These are phyloP conservation scores for Zizania palustris DNA, from an alignment of 202 grass and related monocot species.

Conservation along the genomic window DNA sequence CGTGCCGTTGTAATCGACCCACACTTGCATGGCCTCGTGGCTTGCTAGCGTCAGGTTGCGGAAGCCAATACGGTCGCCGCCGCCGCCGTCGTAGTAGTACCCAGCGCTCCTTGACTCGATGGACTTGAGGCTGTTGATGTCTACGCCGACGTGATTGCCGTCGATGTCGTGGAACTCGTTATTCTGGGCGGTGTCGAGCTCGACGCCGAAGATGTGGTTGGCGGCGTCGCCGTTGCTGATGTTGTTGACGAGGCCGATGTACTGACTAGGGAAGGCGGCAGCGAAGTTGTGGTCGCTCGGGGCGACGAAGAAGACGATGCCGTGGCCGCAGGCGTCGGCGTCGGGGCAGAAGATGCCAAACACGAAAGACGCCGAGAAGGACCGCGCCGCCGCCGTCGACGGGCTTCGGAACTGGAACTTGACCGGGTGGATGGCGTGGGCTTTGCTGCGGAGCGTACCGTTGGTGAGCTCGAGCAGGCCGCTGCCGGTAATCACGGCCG, in stretches of 20 bases:
- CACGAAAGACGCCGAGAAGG: conserved; percentile 40
- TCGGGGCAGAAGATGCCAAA: conserved; percentile 28
- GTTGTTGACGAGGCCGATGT: conserved; percentile 30
- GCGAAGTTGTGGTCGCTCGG: conserved; percentile 42
- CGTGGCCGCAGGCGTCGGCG: conserved; percentile 21
- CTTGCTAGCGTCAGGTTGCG: conserved; percentile 6
- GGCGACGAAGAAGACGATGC: conserved; percentile 38
- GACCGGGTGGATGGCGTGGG: conserved; percentile 30
- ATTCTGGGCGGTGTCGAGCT: conserved; percentile 34
- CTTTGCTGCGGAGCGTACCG: conserved; percentile 24
- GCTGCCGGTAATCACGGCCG: not conserved
- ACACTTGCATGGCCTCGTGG: conserved; percentile 37
- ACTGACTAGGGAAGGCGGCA: not conserved
- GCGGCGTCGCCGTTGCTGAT: not conserved
- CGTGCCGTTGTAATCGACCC: conserved; percentile 35
- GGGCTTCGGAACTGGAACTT: conserved; percentile 14
- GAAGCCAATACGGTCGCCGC: not conserved
- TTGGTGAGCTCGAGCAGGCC: conserved; percentile 28
- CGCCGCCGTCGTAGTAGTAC: conserved; percentile 23
- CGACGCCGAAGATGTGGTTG: conserved; percentile 35
- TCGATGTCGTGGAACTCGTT: conserved; percentile 37
- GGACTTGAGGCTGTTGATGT: conserved; percentile 32
- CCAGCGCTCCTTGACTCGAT: conserved; percentile 12
- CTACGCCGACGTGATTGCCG: conserved; percentile 38
- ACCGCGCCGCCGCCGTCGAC: not conserved